Conservation (phyloP, 108 stramenopile genomes). For the Skeletonema costatum region DNA sequence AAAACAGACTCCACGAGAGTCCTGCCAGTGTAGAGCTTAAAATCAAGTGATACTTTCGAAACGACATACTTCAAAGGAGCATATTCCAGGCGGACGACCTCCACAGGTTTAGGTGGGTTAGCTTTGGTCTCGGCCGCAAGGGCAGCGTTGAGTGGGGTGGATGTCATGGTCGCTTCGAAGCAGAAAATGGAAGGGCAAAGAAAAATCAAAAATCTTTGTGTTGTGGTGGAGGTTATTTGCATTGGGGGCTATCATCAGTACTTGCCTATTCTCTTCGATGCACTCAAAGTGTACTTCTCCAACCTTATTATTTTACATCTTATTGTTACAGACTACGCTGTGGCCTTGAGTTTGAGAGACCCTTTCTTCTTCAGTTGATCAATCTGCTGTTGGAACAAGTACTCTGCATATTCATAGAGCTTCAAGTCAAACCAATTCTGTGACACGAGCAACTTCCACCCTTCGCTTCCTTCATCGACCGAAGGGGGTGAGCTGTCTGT, state of each 20-base stretch:
- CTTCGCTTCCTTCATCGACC: conserved; percentile 47
- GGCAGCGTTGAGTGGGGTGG: conserved; percentile 22
- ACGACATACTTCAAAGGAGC: conserved; percentile 36
- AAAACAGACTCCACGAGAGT: conserved; percentile 42
- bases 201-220: too few species aligned
- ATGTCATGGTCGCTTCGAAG: background rate
- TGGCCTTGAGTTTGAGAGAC: background rate
- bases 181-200: too few species aligned
- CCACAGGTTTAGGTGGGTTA: conserved; percentile 27
- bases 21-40: conserved; percentile 37
- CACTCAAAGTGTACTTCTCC: too few species aligned
- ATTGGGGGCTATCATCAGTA: too few species aligned
- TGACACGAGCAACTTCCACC: conserved; percentile 52
- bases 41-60: conserved; percentile 41
- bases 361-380: conserved; percentile 8
- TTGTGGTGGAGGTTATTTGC: too few species aligned
- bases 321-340: background rate
- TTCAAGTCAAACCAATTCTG: conserved; percentile 61
- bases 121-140: conserved; percentile 30
- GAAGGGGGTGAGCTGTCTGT: conserved; percentile 25
- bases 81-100: conserved; percentile 40
- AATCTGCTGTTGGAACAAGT: conserved; percentile 47
- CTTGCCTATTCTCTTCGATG: too few species aligned
- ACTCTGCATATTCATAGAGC: conserved; percentile 55
- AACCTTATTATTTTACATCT: background rate